Evolutionary conservation across 768 basidiomycete genomes (phyloP), one percentile per base, ranked within the genome.

Genomic region (Cubamyces lactineus): DNA sequence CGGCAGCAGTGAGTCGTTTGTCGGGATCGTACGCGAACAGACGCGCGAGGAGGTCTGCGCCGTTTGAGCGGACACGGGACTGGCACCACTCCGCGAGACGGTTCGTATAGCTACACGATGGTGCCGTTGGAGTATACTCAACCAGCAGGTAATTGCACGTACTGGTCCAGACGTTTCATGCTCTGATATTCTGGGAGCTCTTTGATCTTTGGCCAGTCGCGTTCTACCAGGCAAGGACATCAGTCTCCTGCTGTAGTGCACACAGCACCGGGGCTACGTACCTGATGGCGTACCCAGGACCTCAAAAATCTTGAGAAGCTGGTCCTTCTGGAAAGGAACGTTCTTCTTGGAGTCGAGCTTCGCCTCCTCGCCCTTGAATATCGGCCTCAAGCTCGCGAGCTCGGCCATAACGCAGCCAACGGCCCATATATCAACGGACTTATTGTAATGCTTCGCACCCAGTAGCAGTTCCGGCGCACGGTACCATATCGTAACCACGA

Each of bases 401-500:
- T 99, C 97, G 1, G 96, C 97, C 77, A 96, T 89, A 46, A 99
- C 98, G 72, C 97, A 99, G 0, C 96, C 97, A 5, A 98, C 88
- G 24, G 97, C 96, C 97, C 97, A 99, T 56, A 94, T 87, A 72
- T 99, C 95, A 42, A 98, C 88, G 4, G 96, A 92, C 67, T 93
- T 94, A 66, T 97, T 96, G 74, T 99, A 99, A 75, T 99, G 97
- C 65, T 95, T 94, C 0, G 96, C 94, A 26, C 97, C 96, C 77
- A 99, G 83, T 11, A 99, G 82, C 2, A 99, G 85, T 72, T 99
- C 97, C 0, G 97, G 97, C 7, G 94, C 94, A 54, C 97, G 91
- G 73, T 99, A 99, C 97, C 97, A 98, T 70, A 99, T 98, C 0
- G 97, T 99, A 13, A 99, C 97, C 39, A 98, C 97, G 26, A 99